phyloP scores from a whole-genome alignment of 306 rosid genomes.

The Sindora glabra region DNA sequence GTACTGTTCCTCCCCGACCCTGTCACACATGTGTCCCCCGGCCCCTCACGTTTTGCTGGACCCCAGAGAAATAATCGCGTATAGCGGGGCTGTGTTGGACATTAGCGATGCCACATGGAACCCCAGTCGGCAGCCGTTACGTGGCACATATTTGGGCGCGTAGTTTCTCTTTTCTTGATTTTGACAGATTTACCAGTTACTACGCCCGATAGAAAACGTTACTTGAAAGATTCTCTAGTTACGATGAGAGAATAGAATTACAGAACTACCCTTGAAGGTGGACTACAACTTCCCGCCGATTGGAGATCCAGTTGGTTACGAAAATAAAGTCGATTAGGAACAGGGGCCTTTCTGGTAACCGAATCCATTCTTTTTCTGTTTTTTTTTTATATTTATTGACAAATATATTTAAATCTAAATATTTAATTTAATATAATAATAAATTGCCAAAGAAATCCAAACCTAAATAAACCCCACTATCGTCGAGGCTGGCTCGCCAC shows the following conservation, averaged over 20 bases:
- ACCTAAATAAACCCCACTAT: constrained; percentile 62
- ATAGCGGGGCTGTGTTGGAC: constrained; percentile 20
- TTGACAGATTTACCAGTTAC: background rate
- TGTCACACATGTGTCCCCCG: constrained; percentile 38
- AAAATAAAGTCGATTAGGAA: background rate
- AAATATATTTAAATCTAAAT: background rate
- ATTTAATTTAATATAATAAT: background rate
- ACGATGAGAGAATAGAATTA: background rate
- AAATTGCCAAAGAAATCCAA: constrained; percentile 25
- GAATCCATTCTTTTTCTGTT: constrained; percentile 5
- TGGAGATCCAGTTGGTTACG: constrained; percentile 16
- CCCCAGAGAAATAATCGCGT: background rate
- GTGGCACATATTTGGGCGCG: constrained; percentile 31
- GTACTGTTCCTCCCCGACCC: constrained; percentile 23
- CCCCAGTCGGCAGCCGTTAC: constrained; percentile 21
- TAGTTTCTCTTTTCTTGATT: background rate
- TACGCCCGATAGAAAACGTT: no score
- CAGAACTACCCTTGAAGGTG: background rate
- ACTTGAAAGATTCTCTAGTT: background rate
- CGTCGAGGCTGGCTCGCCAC: constrained; percentile 42
- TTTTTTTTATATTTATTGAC: background rate
- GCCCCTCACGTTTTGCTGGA: constrained; percentile 21
- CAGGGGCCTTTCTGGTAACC: constrained; percentile 23
- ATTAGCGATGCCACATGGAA: constrained; percentile 39
- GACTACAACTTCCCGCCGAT: constrained; percentile 16